Base-by-base conservation (phyloP, 257 asterid species). In the Primulina eburnea region DNA sequence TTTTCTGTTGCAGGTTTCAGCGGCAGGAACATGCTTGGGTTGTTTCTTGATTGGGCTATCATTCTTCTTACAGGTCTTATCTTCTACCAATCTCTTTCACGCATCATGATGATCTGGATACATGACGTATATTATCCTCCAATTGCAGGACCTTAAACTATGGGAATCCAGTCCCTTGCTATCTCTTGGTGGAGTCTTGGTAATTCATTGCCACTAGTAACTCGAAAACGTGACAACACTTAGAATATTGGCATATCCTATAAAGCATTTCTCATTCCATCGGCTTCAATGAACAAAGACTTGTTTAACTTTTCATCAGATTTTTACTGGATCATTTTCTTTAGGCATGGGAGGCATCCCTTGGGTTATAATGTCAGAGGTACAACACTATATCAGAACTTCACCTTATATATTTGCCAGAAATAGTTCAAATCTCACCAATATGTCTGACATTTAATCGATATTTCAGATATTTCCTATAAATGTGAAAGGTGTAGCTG, bases 281-380 rank as follows among this genome's bases (percentile, higher is more conserved):
- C 9, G 8, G 32, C 35, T 28, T 10, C 28, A 5, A 16, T 30
- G 11, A 52, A 16, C 20, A 4, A 43, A 47, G 20, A 47, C 56
- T 43, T 12, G 53, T 11, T 16, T 14, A 47, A 14, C 56, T 47
- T 76, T 61, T 10, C 37, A 73, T 33, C 82, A 93, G 99, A 68
- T 87, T 55, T 93, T 87, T 63, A 50, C 90, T 10, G 96, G 89
- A 67, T 83, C 91, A 10, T 87, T 93, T 84, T 90, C 97, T 60
- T 66, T 89, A 43, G 97, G 99, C 71, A 65, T 93, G 83, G 97
- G 99, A 68, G 97, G 90, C 40, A 86, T 89, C 67, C 99, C 99
- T 6, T 90, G 96, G 97, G 90, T 93, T 71, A 86, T 93, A 63
- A 90, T 87, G 97, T 90, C 99, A 2, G 96, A 93, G 96, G 97